Evolutionary conservation across 1,284 basidiomycete genomes (phyloP), one percentile per base, ranked within the genome.

Genomic region (Sphagnurus paluster): DNA sequence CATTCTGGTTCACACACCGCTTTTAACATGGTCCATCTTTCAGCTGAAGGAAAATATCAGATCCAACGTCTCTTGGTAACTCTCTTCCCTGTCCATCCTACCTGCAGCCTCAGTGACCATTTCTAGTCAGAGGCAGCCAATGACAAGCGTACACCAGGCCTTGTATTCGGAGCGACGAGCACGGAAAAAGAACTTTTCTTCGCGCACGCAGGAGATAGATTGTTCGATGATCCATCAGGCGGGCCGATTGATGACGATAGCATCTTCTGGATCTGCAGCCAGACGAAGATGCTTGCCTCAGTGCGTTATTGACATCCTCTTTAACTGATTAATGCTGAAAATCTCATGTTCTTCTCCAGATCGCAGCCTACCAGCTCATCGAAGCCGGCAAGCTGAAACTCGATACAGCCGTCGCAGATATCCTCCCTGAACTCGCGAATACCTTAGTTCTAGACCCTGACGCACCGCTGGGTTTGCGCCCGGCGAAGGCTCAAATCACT

Each of bases 201-300:
- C 28, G 58, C 56, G 1, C 49, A 49, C 33, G 54, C 59, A 37
- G 60, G 61, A 2, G 19, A 43, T 5, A 49, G 52, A 32, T 40
- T 50, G 7, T 45, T 56, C 29, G 43, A 50, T n/a, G 48, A 61
- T 19, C 52, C 55, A 21, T 45, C 52, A 10, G 33, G 45, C 2
- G 57, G 54, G 2, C 43, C 45, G 10, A 37, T 64, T 4, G 50
- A 57, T 39, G 50, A 54, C 16, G 48, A 63, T 19, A 56, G 57
- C 14, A 28, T 64, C 7, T 64, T 61, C 39, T 65, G 62, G 63
- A 52, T 63, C n/a, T 63, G 62, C 49, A 65, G 63, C 37, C 57
- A 60, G 42, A 63, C 60, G 1, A 65, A 66, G 46, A 45, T 66
- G n/a, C 39, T 66, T 9, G 53, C 55, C 25, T 56, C 61, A 3